Base-by-base conservation (phyloP, 2,329 filamentous ascomycete species). In the Alternaria hordeiaustralica region DNA sequence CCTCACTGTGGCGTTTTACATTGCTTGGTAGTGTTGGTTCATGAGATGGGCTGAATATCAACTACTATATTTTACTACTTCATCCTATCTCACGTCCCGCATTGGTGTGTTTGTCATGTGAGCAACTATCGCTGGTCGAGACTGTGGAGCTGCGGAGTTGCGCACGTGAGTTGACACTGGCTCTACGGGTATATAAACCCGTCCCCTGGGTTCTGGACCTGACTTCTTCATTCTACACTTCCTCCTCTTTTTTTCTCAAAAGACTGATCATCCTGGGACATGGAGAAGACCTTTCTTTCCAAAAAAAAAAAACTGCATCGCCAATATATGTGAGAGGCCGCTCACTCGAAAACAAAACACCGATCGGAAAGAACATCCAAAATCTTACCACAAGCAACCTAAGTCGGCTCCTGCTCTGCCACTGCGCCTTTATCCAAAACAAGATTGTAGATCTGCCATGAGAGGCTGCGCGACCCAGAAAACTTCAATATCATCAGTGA, bases 1-100 rank as follows among this genome's bases (percentile, higher is more conserved):
- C 36, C 33, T 44, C 53, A 55, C 36, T 44, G 18, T 55, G 53
- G 53, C 53, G 33, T 55, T 55, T 55, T 43, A 25, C 13, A 26
- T 20, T 44, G 36, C 41, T 26, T 20, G 9, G 21, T 28, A 44
- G 36, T 26, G n/a, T 26, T 0, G 13, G 33, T 36, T 28, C 36
- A 44, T 28, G 1, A 20, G 21, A 11, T 44, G 33, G 15, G 53
- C 21, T 20, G 4, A 5, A 15, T 55, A 21, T 44, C 33, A 28
- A 44, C 20, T 25, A 13, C 6, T 6, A 43, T 11, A 4, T 3
- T 28, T 13, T 7, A 44, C 13, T 21, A 26, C 18, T 18, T 28
- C 15, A 44, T 55, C 2, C 26, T 6, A 8, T 55, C 18, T 13
- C 0, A 10, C 6, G 4, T 43, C n/a, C 15, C 18, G 15, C 11